A percentile compares a stretch with the other conserved stretches of the same genome.
Evolutionary conservation across 1,139 yeast genomes (phyloP).

Genomic region (Hansenula lynferdii): DNA sequence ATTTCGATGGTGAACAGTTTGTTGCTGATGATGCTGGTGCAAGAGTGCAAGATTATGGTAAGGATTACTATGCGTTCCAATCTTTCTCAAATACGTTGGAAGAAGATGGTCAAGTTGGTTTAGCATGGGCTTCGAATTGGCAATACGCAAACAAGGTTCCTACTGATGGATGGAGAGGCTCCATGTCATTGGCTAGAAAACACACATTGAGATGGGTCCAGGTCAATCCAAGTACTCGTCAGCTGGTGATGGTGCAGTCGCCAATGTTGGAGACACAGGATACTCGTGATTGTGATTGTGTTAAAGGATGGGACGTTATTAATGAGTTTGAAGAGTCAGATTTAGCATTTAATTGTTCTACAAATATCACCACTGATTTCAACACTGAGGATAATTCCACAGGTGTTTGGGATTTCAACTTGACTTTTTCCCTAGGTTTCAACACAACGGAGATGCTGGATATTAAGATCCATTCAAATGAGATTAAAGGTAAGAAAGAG

Average conservation of each 20-base stretch:
- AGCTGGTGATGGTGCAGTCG: constrained; percentile 20
- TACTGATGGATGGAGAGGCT: constrained; percentile 28
- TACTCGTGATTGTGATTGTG: not conserved
- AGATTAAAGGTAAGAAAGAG: constrained; percentile 5
- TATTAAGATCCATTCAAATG: constrained; percentile 10
- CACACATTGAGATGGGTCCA: constrained; percentile 23
- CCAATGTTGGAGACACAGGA: constrained; percentile 17
- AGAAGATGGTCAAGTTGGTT: constrained; percentile 22
- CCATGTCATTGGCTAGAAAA: constrained; percentile 29
- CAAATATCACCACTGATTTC: constrained; percentile 3
- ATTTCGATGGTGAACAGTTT: constrained; percentile 32
- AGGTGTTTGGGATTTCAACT: constrained; percentile 15
- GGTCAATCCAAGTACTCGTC: constrained; percentile 21
- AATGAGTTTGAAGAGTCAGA: not conserved
- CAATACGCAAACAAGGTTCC: constrained; percentile 31
- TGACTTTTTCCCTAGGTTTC: constrained; percentile 10
- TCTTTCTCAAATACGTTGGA: constrained; percentile 23
- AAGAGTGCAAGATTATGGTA: constrained; percentile 29
- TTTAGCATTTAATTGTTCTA: not conserved
- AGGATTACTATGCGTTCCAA: constrained; percentile 33
- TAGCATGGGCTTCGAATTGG: constrained; percentile 38
- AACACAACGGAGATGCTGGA: constrained; percentile 2
- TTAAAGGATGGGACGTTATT: not conserved
- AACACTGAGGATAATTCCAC: constrained; percentile 2
- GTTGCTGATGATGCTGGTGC: constrained; percentile 25